phyloP scores from a whole-genome alignment of 73 alveolate genomes.

The Tetrahymena elliotti region DNA sequence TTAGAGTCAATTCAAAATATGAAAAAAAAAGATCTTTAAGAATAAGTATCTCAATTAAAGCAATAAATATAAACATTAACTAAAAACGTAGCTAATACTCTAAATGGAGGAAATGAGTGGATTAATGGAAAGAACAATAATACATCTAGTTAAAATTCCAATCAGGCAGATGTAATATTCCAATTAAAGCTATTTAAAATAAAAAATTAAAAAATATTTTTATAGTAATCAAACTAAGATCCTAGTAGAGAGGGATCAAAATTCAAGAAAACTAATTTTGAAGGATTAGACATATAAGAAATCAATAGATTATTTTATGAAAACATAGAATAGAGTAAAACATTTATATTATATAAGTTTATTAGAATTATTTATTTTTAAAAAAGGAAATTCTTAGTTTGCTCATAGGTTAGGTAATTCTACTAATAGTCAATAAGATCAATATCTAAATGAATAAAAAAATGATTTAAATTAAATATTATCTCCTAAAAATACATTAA shows the following conservation, averaged over 20 bases:
- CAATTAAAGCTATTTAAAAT: neutral
- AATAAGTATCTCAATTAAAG: neutral
- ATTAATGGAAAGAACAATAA: neutral
- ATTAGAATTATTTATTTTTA: neutral
- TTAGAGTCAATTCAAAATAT: neutral
- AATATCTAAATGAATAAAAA: neutral
- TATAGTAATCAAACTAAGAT: neutral
- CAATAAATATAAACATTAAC: neutral
- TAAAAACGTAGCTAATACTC: neutral
- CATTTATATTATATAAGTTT: neutral
- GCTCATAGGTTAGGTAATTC: neutral
- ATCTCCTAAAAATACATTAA: neutral
- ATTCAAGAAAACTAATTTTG: neutral
- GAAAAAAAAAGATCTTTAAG: neutral
- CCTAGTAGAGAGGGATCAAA: neutral
- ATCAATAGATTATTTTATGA: neutral
- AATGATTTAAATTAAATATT: neutral
- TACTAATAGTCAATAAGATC: neutral
- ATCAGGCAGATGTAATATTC: neutral
- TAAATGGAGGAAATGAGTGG: neutral
- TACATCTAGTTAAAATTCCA: neutral
- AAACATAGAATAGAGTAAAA: neutral
- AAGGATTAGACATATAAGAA: neutral
- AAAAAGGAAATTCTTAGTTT: neutral
- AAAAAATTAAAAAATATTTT: neutral